Evolutionary conservation across 2,329 filamentous ascomycete genomes (phyloP).

Genomic region (Calonectria honghensis): DNA sequence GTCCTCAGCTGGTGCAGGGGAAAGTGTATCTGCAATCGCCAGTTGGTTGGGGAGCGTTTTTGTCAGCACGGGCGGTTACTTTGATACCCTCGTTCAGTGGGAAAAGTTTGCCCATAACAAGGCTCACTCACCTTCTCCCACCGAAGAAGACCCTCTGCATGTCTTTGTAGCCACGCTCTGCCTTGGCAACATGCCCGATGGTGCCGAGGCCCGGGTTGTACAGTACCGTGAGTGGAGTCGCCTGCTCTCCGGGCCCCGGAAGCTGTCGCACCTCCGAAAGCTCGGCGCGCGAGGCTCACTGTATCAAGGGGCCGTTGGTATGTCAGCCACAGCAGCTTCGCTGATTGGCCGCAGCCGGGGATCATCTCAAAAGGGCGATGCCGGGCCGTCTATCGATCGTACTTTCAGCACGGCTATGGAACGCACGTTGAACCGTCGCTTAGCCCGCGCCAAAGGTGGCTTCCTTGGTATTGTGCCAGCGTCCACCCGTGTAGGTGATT

Average conservation of each 20-base stretch:
- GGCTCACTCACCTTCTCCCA: not conserved
- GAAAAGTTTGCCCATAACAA: conserved; percentile 1
- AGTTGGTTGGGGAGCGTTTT: not conserved
- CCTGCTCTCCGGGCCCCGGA: conserved; percentile 1
- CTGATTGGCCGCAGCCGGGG: not conserved
- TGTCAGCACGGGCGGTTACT: not conserved
- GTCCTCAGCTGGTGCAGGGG: not conserved
- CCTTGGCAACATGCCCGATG: not conserved
- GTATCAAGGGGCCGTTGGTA: not conserved
- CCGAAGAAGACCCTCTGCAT: not conserved
- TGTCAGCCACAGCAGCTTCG: not conserved
- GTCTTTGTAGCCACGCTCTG: not conserved
- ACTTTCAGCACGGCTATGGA: not conserved
- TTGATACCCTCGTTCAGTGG: not conserved
- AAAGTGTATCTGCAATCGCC: not conserved
- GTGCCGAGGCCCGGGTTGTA: not conserved
- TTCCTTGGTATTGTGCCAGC: not conserved
- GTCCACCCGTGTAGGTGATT: not conserved
- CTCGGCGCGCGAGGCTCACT: not conserved
- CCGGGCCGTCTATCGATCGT: too few species aligned
- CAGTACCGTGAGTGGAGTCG: conserved; percentile 4
- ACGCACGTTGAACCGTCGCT: not conserved
- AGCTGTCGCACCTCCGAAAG: not conserved
- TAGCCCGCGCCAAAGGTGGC: not conserved
- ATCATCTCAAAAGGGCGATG: not conserved